Evolutionary conservation across 192 early-diverging fungal genomes (phyloP).

Genomic region (Rhizophlyctis rosea): DNA sequence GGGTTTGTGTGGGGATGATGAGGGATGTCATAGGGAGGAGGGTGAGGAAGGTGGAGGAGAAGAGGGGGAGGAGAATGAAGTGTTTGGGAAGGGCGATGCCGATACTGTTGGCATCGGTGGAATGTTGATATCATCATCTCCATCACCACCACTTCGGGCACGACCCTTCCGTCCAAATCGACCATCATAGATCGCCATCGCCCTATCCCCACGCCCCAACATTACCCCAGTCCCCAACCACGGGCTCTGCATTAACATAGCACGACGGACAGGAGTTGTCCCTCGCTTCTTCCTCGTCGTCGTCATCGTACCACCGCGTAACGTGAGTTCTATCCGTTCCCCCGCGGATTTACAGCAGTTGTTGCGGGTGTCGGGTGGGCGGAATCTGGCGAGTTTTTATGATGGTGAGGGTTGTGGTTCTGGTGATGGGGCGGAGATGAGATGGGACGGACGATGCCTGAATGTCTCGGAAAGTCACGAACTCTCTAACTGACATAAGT

Average conservation of each 20-base stretch:
- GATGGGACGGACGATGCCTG: too few species aligned
- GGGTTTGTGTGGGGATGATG: conserved; percentile 17
- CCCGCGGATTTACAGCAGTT: conserved; percentile 25
- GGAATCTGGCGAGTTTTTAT: too few species aligned
- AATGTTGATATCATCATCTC: background rate
- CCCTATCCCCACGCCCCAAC: conserved; percentile 1
- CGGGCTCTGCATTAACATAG: conserved; percentile 32
- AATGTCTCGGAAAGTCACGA: too few species aligned
- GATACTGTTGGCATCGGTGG: background rate
- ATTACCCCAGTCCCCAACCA: background rate
- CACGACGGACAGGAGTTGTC: conserved; percentile 44
- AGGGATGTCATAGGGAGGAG: conserved; percentile 25
- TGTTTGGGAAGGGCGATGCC: too few species aligned
- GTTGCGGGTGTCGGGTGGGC: conserved; percentile 13
- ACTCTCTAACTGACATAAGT: too few species aligned
- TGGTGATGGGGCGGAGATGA: too few species aligned
- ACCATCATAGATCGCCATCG: background rate
- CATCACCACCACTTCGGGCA: background rate
- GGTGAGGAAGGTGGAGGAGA: too few species aligned
- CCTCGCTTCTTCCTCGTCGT: too few species aligned
- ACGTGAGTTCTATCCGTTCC: conserved; percentile 33
- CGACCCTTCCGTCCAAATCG: background rate
- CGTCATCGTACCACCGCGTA: conserved; percentile 5
- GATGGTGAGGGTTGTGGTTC: too few species aligned
- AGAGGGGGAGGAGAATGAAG: too few species aligned